Evolutionary conservation across 1,284 basidiomycete genomes (phyloP), one percentile per base, ranked within the genome.

Genomic region (Cerioporus squamosus): DNA sequence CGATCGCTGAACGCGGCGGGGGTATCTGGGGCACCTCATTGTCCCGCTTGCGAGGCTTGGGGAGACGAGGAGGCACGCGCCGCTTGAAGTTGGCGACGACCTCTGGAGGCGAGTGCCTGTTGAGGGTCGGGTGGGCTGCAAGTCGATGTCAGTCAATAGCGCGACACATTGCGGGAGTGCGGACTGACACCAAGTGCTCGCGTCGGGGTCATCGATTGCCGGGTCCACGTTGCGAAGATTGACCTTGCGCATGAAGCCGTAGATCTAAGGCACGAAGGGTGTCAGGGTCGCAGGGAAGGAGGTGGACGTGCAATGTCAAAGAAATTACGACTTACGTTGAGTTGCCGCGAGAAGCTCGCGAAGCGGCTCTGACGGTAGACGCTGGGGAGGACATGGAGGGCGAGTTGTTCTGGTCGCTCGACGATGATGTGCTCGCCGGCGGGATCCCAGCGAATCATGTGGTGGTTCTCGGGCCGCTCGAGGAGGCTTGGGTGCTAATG

Each of bases 181-280:
- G 12, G n/a, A 85, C 93, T 73, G 78, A 94, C 93, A 94, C 93
- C 93, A 95, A 62, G 93, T 94, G 75, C 91, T 94, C 8, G 93
- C 93, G 77, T 95, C 93, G 59, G 93, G 93, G 78, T 95, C 93
- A 76, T 92, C 90, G 63, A 95, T 94, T 62, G 91, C 91, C 61
- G 90, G 91, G 79, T 95, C 93, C 70, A 94, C 90, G 75, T 94
- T 94, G 70, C 93, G 88, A 64, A 95, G 82, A 79, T 93, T 93
- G 70, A 95, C 90, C 75, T 95, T 95, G 75, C 93, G 91, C 91
- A 95, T 95, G 80, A 94, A 95, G 64, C 93, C 94, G 78, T 95
- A 95, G 75, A 95, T 95, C 93, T 60, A 64, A 69, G 65, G 57
- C 55, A 52, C 44, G 39, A 33, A 58, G 57, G 66, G 67, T 59